These are phyloP conservation scores for Chaetoscypha palmicola DNA, from an alignment of 2,329 filamentous ascomycete genomes.

Conservation along the genomic window DNA sequence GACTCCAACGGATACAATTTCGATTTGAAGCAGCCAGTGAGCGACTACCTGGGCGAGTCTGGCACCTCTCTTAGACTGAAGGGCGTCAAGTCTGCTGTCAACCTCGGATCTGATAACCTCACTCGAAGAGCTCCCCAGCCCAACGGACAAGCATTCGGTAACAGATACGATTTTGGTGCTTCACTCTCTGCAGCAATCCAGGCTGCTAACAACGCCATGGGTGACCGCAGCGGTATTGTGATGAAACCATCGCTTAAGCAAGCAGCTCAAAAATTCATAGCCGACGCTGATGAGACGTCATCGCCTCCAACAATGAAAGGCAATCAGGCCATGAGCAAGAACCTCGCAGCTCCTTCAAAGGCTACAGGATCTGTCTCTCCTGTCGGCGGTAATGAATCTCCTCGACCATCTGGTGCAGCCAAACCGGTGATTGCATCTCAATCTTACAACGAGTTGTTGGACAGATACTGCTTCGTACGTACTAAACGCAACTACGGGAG, in stretches of 20 bases:
- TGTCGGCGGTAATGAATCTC: conserved; percentile 40
- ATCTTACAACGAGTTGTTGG: conserved; percentile 92
- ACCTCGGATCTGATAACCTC: conserved; percentile 39
- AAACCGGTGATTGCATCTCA: conserved; percentile 72
- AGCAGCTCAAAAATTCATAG: conserved; percentile 11
- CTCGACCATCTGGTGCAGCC: conserved; percentile 45
- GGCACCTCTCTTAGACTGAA: conserved; percentile 61
- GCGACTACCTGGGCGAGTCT: conserved; percentile 56
- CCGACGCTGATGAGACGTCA: conserved; percentile 15
- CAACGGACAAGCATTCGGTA: conserved; percentile 72
- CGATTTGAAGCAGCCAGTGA: conserved; percentile 51
- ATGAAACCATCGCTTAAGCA: conserved; percentile 31
- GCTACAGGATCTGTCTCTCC: conserved; percentile 19
- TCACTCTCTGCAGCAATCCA: conserved; percentile 79
- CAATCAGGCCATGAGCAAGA: conserved; percentile 14
- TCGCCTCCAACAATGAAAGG: conserved; percentile 20
- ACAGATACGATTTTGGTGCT: conserved; percentile 93
- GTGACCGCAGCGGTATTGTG: conserved; percentile 50
- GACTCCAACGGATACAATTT: conserved; percentile 37
- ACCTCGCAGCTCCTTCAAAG: conserved; percentile 11
- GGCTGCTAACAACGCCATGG: conserved; percentile 58
- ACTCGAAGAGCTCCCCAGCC: conserved; percentile 40
- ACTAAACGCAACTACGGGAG: conserved; percentile 34
- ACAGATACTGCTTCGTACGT: conserved; percentile 99
- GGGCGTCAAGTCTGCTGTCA: conserved; percentile 55